Conservation (phyloP, 352 stramenopile genomes). For the Phytophthora sp. region DNA sequence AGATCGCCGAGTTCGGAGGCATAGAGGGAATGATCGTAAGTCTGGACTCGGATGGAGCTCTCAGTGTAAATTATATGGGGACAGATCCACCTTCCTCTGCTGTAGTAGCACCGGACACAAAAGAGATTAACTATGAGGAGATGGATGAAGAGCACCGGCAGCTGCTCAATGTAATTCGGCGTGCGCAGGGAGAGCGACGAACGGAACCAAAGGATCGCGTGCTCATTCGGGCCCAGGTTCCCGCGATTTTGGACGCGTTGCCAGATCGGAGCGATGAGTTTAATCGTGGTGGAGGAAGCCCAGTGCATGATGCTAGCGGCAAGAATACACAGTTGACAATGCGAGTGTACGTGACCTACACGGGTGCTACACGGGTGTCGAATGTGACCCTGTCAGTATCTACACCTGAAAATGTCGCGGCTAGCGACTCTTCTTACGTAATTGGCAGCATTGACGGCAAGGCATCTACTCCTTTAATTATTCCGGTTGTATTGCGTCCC, state of each 20-base stretch:
- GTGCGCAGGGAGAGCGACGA: slow-evolving; percentile 66
- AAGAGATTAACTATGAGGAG: slow-evolving; percentile 92
- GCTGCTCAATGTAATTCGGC: slow-evolving; percentile 87
- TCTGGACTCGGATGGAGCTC: slow-evolving; percentile 69
- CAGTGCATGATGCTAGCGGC: slow-evolving; percentile 5
- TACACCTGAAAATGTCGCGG: slow-evolving; percentile 66
- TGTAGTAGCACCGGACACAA: slow-evolving; percentile 67
- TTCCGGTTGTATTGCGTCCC: slow-evolving; percentile 63
- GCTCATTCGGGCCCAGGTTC: slow-evolving; percentile 78
- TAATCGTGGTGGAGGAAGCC: slow-evolving; percentile 23
- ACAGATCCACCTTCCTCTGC: slow-evolving; percentile 87
- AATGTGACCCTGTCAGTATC: slow-evolving; percentile 82
- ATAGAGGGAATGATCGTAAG: slow-evolving; percentile 86
- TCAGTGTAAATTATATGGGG: slow-evolving; percentile 90
- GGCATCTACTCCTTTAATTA: slow-evolving; percentile 63
- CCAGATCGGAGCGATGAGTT: slow-evolving; percentile 51
- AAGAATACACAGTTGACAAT: slow-evolving; percentile 70
- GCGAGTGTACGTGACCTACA: slow-evolving; percentile 87
- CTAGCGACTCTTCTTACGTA: slow-evolving; percentile 66
- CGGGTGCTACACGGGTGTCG: slow-evolving; percentile 59
- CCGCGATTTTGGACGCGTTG: slow-evolving; percentile 65
- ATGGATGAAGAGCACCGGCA: slow-evolving; percentile 91
- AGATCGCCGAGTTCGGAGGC: slow-evolving; percentile 69
- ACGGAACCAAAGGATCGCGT: slow-evolving; percentile 78
- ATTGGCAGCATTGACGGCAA: slow-evolving; percentile 77